Evolutionary conservation across 768 basidiomycete species (phyloP).

Genomic region (Rhodotorula graminis): DNA sequence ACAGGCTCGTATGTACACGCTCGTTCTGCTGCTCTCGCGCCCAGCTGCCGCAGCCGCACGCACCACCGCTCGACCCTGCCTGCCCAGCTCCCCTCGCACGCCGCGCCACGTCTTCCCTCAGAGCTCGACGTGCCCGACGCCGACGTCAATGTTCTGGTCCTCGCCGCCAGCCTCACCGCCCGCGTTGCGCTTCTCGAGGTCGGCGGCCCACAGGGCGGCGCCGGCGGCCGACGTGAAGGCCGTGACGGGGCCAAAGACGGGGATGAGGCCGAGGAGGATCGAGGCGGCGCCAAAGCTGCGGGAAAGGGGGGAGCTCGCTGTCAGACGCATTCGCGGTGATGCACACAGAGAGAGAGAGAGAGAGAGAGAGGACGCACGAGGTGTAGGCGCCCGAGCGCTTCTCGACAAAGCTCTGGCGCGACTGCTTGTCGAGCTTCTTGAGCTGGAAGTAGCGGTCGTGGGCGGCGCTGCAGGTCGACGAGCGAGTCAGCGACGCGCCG

Average conservation of each 20-base stretch:
- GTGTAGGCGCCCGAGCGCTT: conserved; percentile 60
- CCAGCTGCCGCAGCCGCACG: no score
- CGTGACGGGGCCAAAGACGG: conserved; percentile 56
- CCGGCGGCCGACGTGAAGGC: conserved; percentile 63
- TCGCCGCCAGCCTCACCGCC: neutral
- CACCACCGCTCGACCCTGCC: no score
- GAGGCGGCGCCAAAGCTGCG: conserved; percentile 60
- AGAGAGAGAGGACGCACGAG: conserved; percentile 52
- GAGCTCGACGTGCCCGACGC: neutral
- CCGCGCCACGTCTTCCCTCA: neutral
- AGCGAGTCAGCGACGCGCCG: neutral
- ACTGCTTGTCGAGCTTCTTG: conserved; percentile 53
- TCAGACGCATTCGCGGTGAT: no score
- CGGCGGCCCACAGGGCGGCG: conserved; percentile 67
- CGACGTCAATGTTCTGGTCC: conserved; percentile 4
- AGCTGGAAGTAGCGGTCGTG: conserved; percentile 66
- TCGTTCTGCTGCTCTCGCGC: no score
- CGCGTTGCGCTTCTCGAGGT: conserved; percentile 52
- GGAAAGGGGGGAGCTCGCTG: neutral
- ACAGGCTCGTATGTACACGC: no score
- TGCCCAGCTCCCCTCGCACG: no score
- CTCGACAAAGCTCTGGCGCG: conserved; percentile 50
- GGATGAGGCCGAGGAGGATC: conserved; percentile 59
- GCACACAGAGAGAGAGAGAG: no score
- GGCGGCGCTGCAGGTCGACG: conserved; percentile 52